These are phyloP conservation scores for Pezicula radicicola DNA, from an alignment of 2,329 filamentous ascomycete genomes.

Conservation along the genomic window DNA sequence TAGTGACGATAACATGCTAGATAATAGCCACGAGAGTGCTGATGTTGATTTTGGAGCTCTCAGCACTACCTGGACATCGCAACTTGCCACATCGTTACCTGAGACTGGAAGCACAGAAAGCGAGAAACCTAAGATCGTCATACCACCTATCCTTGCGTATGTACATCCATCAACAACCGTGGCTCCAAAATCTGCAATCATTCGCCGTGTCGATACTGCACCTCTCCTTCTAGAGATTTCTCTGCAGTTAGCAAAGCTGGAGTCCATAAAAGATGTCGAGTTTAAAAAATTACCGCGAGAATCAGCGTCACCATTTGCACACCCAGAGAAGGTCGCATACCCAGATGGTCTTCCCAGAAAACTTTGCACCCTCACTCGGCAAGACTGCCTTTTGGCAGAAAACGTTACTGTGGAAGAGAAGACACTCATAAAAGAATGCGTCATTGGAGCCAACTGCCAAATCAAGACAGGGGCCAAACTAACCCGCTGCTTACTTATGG, in stretches of 20 bases:
- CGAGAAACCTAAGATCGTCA: slow-evolving; percentile 33
- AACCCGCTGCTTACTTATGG: slow-evolving; percentile 88
- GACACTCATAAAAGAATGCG: slow-evolving; percentile 86
- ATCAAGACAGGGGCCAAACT: slow-evolving; percentile 84
- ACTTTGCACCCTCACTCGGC: slow-evolving; percentile 76
- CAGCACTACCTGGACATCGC: slow-evolving; percentile 28
- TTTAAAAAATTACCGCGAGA: slow-evolving; percentile 26
- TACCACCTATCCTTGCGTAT: slow-evolving; percentile 79
- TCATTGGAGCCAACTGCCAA: slow-evolving; percentile 83
- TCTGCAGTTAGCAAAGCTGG: slow-evolving; percentile 81
- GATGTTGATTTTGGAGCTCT: slow-evolving; percentile 23
- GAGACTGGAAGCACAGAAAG: slow-evolving; percentile 6
- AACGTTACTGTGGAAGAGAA: slow-evolving; percentile 90
- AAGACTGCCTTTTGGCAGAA: slow-evolving; percentile 79
- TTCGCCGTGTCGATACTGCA: slow-evolving; percentile 86
- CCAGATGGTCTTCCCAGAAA: slow-evolving; percentile 72
- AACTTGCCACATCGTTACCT: slow-evolving; percentile 5
- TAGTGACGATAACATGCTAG: slow-evolving; percentile 29
- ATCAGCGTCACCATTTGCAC: slow-evolving; percentile 69
- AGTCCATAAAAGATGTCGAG: slow-evolving; percentile 63
- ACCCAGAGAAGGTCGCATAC: slow-evolving; percentile 76
- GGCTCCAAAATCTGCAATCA: slow-evolving; percentile 51
- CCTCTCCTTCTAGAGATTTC: slow-evolving; percentile 79
- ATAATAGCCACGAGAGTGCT: slow-evolving; percentile 22
- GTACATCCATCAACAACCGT: slow-evolving; percentile 59